Base-by-base conservation (phyloP, 1,139 yeast species). In the Blastobotrys elegans region DNA sequence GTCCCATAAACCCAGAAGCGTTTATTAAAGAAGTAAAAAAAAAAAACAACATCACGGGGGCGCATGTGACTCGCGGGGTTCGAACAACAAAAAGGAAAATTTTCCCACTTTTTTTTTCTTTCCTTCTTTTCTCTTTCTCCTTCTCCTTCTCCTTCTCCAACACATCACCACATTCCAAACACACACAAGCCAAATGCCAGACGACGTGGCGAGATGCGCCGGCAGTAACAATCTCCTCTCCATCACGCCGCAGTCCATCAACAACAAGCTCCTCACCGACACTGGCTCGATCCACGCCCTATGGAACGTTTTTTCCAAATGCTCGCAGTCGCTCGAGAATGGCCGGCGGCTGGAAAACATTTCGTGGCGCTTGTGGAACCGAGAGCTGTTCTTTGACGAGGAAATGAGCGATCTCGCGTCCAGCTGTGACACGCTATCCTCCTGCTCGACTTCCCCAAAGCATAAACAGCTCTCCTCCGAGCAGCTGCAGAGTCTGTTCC, bases 321-420 rank as follows among this genome's bases (percentile, higher is more conserved):
- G 80, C 38, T 72, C 79, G 17, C 71, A 73, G 49, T 69, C 69
- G 50, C 69, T 79, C 38, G 72, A 71, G 49, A 74, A 77, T 56
- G 83, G 83, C 29, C 70, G 73, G 46, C 66, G 84, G 18, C 62
- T 79, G 11, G 83, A 77, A 58, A 79, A 79, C 58, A 69, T 78
- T 48, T 74, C 80, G 43, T 79, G 83, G 83, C 65, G 84, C 34
- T 69, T 78, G 33, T 77, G 79, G 62, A 77, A 76, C 52, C 65
- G 79, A 43, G 76, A 74, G 41, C 58, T 70, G 18, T 50, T 48
- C 33, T 45, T 47, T 37, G 47, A 44, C 30, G 14, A 39, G 18
- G 30, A 32, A 10, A n/a, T 11, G 3, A 24, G 17, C 8, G 30
- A 27, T n/a, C 33, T 31, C 33, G 27, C 27, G 24, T 27, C 37